Evolutionary conservation across 2,329 filamentous ascomycete genomes (phyloP).

Genomic region (Zymoseptoria passerinii): DNA sequence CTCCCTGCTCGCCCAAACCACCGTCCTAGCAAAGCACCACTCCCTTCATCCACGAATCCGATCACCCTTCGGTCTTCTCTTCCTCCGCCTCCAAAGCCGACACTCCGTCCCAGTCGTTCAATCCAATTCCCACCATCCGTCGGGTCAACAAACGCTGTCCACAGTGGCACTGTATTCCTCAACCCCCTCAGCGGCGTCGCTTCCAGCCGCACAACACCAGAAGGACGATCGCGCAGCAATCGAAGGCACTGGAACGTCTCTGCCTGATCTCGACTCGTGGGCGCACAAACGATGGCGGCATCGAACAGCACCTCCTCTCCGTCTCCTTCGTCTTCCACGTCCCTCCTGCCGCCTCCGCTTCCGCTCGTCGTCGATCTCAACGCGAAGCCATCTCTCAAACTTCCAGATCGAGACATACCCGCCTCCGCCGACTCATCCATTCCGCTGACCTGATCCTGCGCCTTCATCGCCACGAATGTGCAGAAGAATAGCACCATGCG

Average conservation of each 20-base stretch:
- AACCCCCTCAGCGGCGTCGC: constrained; percentile 47
- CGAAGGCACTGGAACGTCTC: constrained; percentile 47
- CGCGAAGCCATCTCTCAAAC: not conserved
- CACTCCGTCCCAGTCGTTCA: not conserved
- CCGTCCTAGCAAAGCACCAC: not conserved
- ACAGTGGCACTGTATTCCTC: constrained; percentile 49
- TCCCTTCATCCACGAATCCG: not conserved
- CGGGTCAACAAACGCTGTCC: constrained; percentile 47
- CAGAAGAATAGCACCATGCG: constrained; percentile 51
- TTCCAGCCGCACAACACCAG: constrained; percentile 48
- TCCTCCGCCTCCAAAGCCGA: not conserved
- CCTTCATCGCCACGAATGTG: constrained; percentile 49
- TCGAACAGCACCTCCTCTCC: constrained; percentile 43
- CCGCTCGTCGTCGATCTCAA: not conserved
- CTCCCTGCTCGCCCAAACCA: not conserved
- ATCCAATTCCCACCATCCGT: not conserved
- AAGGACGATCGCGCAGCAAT: constrained; percentile 44
- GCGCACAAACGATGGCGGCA: constrained; percentile 37
- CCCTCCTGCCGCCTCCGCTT: not conserved
- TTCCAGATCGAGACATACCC: not conserved
- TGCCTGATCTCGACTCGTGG: constrained; percentile 33
- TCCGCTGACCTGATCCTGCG: constrained; percentile 40
- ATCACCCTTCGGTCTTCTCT: not conserved
- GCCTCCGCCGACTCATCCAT: not conserved
- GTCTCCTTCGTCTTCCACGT: not conserved